Evolutionary conservation across 805 yeast genomes (phyloP).

Genomic region (Nakazawaea anatomiae): DNA sequence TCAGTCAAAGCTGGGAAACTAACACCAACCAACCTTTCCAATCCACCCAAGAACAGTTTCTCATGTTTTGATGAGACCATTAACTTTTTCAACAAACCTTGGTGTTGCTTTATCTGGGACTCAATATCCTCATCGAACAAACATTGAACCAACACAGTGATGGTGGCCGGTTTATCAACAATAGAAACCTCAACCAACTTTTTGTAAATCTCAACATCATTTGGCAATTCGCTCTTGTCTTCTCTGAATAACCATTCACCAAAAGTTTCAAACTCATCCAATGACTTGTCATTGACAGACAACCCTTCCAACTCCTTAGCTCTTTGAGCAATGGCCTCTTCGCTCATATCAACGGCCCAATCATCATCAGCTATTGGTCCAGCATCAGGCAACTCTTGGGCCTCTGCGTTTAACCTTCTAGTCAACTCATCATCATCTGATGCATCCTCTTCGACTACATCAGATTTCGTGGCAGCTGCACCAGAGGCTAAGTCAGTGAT

Average conservation of each 20-base stretch:
- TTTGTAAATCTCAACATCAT: conserved; percentile 89
- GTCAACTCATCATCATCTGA: conserved; percentile 72
- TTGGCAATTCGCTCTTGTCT: conserved; percentile 57
- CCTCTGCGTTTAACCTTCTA: conserved; percentile 77
- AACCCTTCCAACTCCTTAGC: conserved; percentile 80
- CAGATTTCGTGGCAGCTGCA: conserved; percentile 20
- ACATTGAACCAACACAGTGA: conserved; percentile 89
- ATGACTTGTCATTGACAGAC: conserved; percentile 35
- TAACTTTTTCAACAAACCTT: conserved; percentile 77
- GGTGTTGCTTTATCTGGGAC: conserved; percentile 66
- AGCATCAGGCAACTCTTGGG: conserved; percentile 58
- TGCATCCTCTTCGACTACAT: conserved; percentile 33
- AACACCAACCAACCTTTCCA: conserved; percentile 87
- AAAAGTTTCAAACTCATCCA: conserved; percentile 57
- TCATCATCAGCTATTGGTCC: conserved; percentile 78
- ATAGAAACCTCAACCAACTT: conserved; percentile 79
- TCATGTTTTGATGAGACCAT: conserved; percentile 66
- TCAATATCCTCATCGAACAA: conserved; percentile 76
- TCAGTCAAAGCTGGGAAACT: conserved; percentile 67
- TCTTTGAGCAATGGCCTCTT: conserved; percentile 91
- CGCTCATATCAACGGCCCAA: conserved; percentile 97
- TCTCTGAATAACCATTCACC: conserved; percentile 74
- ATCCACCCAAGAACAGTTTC: conserved; percentile 89
- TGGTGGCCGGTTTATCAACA: conserved; percentile 63
- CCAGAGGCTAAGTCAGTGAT: conserved; percentile 71